Percentiles rank a stretch among this genome's conserved stretches.
Evolutionary conservation across 73 alveolate species (phyloP).

Genomic region (Paramecium sexaurelia): DNA sequence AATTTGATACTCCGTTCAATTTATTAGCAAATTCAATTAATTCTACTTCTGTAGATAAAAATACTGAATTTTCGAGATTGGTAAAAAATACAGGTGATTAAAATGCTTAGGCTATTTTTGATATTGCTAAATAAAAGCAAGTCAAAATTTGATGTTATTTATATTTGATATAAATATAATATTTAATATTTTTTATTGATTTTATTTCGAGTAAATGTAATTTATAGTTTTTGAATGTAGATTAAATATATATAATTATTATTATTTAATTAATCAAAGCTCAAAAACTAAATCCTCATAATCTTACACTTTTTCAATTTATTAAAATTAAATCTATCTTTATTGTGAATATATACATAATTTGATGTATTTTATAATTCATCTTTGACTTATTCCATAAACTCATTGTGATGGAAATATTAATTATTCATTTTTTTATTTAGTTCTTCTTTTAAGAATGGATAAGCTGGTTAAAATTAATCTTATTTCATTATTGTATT

Average conservation of each 20-base stretch:
- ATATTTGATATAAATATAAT: constrained; percentile 66
- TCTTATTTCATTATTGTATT: neutral
- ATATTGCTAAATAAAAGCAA: constrained; percentile 42
- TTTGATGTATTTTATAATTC: neutral
- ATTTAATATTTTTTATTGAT: constrained; percentile 75
- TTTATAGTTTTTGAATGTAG: no score
- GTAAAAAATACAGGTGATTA: constrained; percentile 57
- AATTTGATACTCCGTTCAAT: constrained; percentile 34
- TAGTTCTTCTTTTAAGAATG: neutral
- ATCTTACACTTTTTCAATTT: neutral
- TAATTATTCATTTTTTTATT: neutral
- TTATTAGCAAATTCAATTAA: constrained; percentile 20
- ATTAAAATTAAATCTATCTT: neutral
- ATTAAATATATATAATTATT: neutral
- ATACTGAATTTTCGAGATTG: constrained; percentile 51
- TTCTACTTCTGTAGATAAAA: neutral
- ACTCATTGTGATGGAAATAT: constrained; percentile 16
- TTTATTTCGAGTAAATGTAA: constrained; percentile 50
- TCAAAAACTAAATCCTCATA: neutral
- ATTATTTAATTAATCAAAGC: neutral
- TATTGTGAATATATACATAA: neutral
- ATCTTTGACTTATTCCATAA: neutral
- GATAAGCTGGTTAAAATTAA: neutral
- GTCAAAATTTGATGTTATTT: constrained; percentile 28
- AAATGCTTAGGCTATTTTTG: constrained; percentile 43